Evolutionary conservation across 345 rosid genomes (phyloP).

Genomic region (Angophora floribunda): DNA sequence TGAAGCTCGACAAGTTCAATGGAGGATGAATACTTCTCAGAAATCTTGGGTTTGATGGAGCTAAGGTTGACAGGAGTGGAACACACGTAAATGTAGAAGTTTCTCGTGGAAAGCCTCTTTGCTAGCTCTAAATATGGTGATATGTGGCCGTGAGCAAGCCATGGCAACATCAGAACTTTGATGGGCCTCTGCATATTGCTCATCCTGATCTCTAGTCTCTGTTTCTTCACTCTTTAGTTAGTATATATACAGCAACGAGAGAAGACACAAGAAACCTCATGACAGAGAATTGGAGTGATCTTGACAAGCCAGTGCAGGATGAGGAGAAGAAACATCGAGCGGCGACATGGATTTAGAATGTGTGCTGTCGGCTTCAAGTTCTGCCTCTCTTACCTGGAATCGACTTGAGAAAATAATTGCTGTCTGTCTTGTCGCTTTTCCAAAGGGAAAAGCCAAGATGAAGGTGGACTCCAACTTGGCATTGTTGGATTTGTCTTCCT

Average conservation of each 20-base stretch:
- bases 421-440: neutral
- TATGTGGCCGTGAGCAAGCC: constrained; percentile 29
- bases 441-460: neutral
- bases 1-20: constrained; percentile 15
- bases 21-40: neutral
- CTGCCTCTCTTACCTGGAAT: neutral
- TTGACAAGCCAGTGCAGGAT: neutral
- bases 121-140: constrained; percentile 25
- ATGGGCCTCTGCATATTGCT: neutral
- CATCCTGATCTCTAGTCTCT: neutral
- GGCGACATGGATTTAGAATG: neutral
- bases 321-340: neutral
- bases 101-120: constrained; percentile 12
- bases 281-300: neutral
- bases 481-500: neutral
- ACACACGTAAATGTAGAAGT: constrained; percentile 14
- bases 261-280: neutral
- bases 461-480: neutral
- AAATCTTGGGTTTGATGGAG: neutral
- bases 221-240: neutral
- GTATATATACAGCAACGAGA: neutral
- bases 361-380: neutral
- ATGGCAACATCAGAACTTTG: constrained; percentile 21
- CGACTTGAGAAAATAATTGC: neutral
- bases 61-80: constrained; percentile 16